A percentile compares a stretch with the other conserved stretches of the same genome.
Evolutionary conservation across 176 grass and related monocot species (phyloP).

Genomic region (Secale cereale): DNA sequence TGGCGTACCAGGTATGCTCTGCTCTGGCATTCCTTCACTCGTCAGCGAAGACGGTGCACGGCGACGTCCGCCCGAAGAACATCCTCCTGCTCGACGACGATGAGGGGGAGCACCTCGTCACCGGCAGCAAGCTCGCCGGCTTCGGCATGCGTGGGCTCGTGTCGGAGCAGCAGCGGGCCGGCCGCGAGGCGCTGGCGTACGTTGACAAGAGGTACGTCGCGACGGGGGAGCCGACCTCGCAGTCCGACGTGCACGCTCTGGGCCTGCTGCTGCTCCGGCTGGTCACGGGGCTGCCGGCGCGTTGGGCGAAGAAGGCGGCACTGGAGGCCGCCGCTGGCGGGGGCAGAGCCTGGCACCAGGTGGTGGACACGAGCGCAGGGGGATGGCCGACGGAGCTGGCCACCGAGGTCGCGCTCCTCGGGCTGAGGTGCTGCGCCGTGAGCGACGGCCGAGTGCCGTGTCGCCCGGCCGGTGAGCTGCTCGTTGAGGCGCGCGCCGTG

Average conservation of each 20-base stretch:
- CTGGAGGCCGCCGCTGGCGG: conserved; percentile 32
- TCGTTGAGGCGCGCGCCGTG: conserved; percentile 30
- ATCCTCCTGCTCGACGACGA: conserved; percentile 32
- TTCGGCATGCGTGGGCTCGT: conserved; percentile 16
- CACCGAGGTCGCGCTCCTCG: conserved; percentile 38
- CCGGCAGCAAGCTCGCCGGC: conserved; percentile 42
- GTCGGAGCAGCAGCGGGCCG: background rate
- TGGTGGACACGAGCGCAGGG: conserved; percentile 33
- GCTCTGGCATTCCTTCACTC: conserved; percentile 59
- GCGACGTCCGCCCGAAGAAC: conserved; percentile 52
- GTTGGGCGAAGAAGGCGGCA: conserved; percentile 31
- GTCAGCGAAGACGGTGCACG: conserved; percentile 35
- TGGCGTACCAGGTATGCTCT: conserved; percentile 36
- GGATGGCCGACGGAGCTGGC: conserved; percentile 47
- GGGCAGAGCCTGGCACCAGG: conserved; percentile 17
- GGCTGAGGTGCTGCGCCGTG: conserved; percentile 43
- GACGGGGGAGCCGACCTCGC: conserved; percentile 33
- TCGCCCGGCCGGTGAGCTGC: conserved; percentile 4
- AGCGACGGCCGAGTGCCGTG: background rate
- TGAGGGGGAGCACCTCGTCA: background rate
- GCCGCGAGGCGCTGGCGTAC: conserved; percentile 21
- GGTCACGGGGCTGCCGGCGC: conserved; percentile 39
- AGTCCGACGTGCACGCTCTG: conserved; percentile 51
- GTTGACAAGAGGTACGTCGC: conserved; percentile 30
- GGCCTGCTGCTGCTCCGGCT: conserved; percentile 53